These are phyloP conservation scores for Thalia dealbata DNA, from an alignment of 176 grass and related monocot species.

Conservation along the genomic window DNA sequence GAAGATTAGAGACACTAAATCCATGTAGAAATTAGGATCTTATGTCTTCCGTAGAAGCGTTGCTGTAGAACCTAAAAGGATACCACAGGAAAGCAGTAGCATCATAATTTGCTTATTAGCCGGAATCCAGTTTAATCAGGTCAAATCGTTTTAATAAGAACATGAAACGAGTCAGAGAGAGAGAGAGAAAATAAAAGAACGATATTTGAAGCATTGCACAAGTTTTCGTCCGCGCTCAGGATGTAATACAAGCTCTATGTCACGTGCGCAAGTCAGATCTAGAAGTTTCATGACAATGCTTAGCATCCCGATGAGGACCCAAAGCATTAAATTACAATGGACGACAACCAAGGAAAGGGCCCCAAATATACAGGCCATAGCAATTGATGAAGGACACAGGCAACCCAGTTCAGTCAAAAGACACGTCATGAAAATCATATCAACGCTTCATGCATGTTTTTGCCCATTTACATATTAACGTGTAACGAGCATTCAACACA, in stretches of 20 bases:
- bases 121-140: too few relatives aligned
- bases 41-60: neutral
- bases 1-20: neutral
- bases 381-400: neutral
- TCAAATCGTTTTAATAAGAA: too few relatives aligned
- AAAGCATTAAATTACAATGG: neutral
- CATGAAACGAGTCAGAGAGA: too few relatives aligned
- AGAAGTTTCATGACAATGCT: neutral
- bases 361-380: neutral
- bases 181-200: neutral
- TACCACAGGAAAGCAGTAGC: too few relatives aligned
- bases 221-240: neutral
- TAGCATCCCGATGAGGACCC: neutral
- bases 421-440: neutral
- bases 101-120: too few relatives aligned
- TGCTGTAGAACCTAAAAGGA: too few relatives aligned
- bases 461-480: neutral
- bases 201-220: neutral
- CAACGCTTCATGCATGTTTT: neutral
- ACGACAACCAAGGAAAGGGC: neutral
- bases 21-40: neutral
- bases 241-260: neutral
- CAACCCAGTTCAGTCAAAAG: neutral
- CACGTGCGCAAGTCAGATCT: neutral
- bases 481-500: neutral